Base-by-base conservation (phyloP, 2,329 filamentous ascomycete species). In the Beauveria brongniartii region DNA sequence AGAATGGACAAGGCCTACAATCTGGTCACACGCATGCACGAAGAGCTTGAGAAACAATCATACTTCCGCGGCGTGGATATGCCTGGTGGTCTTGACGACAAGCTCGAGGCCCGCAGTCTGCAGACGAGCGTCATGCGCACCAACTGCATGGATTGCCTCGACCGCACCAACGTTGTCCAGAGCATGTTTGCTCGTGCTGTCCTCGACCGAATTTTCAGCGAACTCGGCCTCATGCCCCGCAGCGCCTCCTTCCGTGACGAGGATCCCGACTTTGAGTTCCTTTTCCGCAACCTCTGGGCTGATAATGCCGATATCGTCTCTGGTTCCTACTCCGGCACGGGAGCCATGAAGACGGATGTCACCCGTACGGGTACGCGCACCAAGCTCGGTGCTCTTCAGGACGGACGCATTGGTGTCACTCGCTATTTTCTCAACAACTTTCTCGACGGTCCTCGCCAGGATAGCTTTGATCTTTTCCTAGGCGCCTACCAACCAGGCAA, bases 81-180 rank as follows among this genome's bases (percentile, higher is more conserved):
- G 78, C 90, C 92, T 2, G 89, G 85, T 48, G 83, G 85, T 67
- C 72, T 80, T 55, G 81, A 86, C 62, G 89, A 88, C 34, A 85
- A 84, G 20, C 81, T 97, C 14, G 93, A 97, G 68, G 84, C 91
- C 40, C 87, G 92, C 65, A 87, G 84, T 64, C 82, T 85, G 65
- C 94, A 99, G 79, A 91, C 86, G 1, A 92, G 90, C 63, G 92
- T 97, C 18, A 92, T 99, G 65, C 88, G 94, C 59, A 97, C 94
- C 44, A 99, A 99, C 74, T 99, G 94, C 77, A 99, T 99, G 94
- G 94, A 99, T 75, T 99, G 95, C 67, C 83, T 99, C 16, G 94
- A 99, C 74, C 89, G 94, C 58, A 99, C 94, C 58, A 99, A 99
- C 69, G 92, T 99, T 7, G 91, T 99, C 3, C 94, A 99, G 76